Evolutionary conservation across 2,329 filamentous ascomycete genomes (phyloP), one percentile per base, ranked within the genome.

Genomic region (Diaporthe sp.): DNA sequence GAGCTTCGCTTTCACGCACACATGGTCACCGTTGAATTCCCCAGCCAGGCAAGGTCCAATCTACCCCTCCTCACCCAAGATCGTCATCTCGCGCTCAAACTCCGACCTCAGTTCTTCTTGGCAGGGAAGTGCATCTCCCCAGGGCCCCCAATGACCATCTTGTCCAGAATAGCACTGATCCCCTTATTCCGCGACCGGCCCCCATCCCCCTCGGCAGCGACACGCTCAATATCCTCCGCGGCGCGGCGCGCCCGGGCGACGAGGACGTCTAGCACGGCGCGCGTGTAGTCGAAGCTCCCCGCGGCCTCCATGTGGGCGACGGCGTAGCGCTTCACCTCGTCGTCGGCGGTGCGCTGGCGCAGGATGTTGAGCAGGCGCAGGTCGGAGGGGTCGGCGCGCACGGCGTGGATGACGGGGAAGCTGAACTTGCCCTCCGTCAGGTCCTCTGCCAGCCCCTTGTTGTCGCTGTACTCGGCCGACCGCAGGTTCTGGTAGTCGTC

Each of bases 341-440:
- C 92, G 79, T 98, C 94, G 28, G 88, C 90, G 1, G 96, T 95
- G 85, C 95, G 96, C 84, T 98, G 96, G 84, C 95, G 95, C 55
- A 98, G 87, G 73, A 98, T 98, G 81, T 97, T 98, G 83, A 98
- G 90, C 72, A 99, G 89, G 80, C 97, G 93, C 78, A 94, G 87
- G 81, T 95, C 94, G 40, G 86, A 85, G 25, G 91, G 94, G 81
- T 95, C 90, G 75, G 93, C 86, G 75, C 94, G 94, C 78, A 98
- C 97, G 82, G 94, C 93, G 85, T 98, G 96, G 80, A 98, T 98
- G 80, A 98, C 92, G 54, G 96, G 95, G 82, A 98, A 98, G 35
- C 93, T 96, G 86, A 98, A 98, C 88, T 98, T 98, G 77, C 96
- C 96, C 86, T 98, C 97, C 1, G 95, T 98, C 79, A 98, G 86